Evolutionary conservation across 495 filamentous ascomycete genomes (phyloP).

Genomic region (Neurospora discreta): DNA sequence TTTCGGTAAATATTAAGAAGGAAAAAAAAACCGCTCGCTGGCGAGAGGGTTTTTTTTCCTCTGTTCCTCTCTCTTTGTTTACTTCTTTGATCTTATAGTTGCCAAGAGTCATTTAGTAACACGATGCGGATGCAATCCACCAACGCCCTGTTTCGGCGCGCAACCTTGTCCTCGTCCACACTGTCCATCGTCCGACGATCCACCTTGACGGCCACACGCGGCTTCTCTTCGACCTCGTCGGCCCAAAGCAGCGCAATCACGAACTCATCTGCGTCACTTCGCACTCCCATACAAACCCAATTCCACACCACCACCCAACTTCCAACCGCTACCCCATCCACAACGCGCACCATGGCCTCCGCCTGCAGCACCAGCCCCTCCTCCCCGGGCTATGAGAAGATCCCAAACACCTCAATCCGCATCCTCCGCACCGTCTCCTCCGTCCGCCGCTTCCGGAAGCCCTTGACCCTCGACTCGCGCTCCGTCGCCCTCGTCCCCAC

Average conservation of each 20-base stretch:
- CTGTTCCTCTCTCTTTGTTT: neutral
- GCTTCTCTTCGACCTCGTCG: conserved; percentile 4
- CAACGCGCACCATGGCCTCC: conserved; percentile 24
- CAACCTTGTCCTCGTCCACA: neutral
- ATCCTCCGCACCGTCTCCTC: conserved; percentile 62
- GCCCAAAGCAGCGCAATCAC: neutral
- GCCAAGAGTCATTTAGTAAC: neutral
- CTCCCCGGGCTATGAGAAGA: conserved; percentile 22
- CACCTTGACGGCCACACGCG: conserved; percentile 18
- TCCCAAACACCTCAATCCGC: conserved; percentile 49
- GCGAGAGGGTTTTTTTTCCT: conserved; percentile 2
- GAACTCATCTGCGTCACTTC: neutral
- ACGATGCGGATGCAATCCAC: conserved; percentile 8
- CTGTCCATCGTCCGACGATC: neutral
- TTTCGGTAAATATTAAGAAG: conserved; percentile 7
- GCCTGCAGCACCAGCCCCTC: neutral
- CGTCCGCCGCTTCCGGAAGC: conserved; percentile 60
- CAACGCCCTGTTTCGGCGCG: conserved; percentile 18
- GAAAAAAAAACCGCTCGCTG: conserved; percentile 1
- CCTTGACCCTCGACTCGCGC: conserved; percentile 54
- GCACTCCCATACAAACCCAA: neutral
- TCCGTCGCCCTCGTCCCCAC: conserved; percentile 86
- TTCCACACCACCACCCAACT: neutral
- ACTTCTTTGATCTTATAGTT: neutral
- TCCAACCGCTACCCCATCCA: neutral